Base-by-base conservation (phyloP, 2,329 filamentous ascomycete species). In the Sclerotinia minor region DNA sequence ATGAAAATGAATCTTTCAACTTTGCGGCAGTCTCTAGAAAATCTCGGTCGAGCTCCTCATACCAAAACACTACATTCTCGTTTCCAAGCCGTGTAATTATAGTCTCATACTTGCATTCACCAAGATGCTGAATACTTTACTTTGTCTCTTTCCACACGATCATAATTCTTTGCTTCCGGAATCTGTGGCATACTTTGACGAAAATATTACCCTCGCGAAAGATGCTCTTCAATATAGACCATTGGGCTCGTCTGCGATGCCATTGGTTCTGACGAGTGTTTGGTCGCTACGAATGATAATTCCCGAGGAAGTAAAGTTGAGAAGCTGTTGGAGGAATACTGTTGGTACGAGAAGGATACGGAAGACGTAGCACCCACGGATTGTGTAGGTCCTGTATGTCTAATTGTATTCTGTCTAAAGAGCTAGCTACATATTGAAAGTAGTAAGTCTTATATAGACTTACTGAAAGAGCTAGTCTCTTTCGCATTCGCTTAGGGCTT, bases 21-120 rank as follows among this genome's bases (percentile, higher is more conserved):
- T 9, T 32, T 60, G 44, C 58, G 58, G 2, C 19, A 49, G n/a
- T 17, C 58, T 2, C 26, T 60, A 3, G 44, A 35, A 3, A 32
- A 60, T 15, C 58, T 47, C 6, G 5, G 26, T 32, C 26, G 13
- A 32, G 19, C 26, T 7, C 11, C 44, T 5, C 11, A 35, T 60
- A 19, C 44, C 26, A 32, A 32, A 47, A 60, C 58, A 47, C 26
- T 32, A 11, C 58, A 60, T 60, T 47, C 58, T 47, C 58, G 58
- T 21, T 60, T 49, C 3, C 44, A 60, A 24, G 41, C 26, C 9
- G 44, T 6, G 15, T n/a, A n/a, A n/a, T n/a, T 60, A 60, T 35
- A 35, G 41, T 47, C 11, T 60, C 11, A 29, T 47, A 17, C 58
- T 60, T 24, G 29, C 58, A 47, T 60, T 49, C n/a, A 26, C 41